Conservation (phyloP, 1,139 yeast species). For the Nakaseomyces uthaithaninus region DNA sequence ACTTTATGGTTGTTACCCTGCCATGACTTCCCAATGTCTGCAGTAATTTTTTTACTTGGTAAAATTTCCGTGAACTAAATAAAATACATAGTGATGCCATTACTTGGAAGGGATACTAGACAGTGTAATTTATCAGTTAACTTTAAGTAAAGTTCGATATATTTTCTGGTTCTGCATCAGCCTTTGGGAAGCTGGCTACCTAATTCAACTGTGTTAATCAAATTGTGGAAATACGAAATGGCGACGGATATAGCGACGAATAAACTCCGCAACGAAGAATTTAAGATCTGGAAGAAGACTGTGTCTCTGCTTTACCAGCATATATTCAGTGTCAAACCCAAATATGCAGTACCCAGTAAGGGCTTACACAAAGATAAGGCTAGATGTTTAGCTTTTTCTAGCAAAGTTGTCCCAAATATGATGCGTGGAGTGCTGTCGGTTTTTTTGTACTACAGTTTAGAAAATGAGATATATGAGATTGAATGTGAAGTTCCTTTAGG, state of each 20-base stretch:
- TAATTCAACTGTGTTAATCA: too few relatives aligned
- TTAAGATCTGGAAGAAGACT: conserved; percentile 91
- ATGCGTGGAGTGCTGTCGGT: conserved; percentile 23
- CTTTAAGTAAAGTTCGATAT: too few relatives aligned
- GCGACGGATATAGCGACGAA: conserved; percentile 17
- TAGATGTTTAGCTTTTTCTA: conserved; percentile 16
- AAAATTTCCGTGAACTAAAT: too few relatives aligned
- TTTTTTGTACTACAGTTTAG: conserved; percentile 22
- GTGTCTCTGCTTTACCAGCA: conserved; percentile 69
- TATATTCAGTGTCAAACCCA: conserved; percentile 61
- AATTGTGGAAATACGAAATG: not conserved
- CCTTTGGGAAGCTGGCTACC: too few relatives aligned
- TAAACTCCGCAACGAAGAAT: conserved; percentile 51
- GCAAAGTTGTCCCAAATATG: conserved; percentile 19
- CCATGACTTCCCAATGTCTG: too few relatives aligned
- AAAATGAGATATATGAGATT: conserved; percentile 25
- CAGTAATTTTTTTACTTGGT: too few relatives aligned
- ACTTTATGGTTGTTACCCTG: too few relatives aligned
- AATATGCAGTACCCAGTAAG: conserved; percentile 28
- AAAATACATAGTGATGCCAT: too few relatives aligned
- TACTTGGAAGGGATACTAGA: too few relatives aligned
- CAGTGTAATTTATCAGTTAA: too few relatives aligned
- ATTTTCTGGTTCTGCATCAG: too few relatives aligned
- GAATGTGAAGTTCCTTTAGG: conserved; percentile 28
- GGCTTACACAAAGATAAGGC: conserved; percentile 6